A percentile compares a stretch with the other conserved stretches of the same genome.
Evolutionary conservation across 441 rosid genomes (phyloP).

Genomic region (Brassica hybrid): DNA sequence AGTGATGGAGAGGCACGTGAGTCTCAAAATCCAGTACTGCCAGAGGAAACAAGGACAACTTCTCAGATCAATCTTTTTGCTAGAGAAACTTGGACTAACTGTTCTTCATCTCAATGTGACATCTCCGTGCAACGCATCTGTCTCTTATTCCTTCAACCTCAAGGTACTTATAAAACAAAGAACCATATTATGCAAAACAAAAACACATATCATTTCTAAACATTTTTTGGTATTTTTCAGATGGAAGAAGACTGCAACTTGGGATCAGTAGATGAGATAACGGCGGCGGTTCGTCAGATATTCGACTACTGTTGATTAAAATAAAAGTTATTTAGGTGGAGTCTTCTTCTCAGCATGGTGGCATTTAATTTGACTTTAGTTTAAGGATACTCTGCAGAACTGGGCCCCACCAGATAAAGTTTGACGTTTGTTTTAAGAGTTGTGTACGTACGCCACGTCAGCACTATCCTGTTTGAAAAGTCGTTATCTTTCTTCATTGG

Average conservation of each 20-base stretch:
- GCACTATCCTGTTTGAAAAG: no score
- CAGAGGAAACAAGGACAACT: constrained; percentile 71
- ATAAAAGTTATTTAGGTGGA: no score
- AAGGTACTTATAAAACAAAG: constrained; percentile 82
- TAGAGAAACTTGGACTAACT: constrained; percentile 74
- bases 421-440: background rate
- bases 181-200: no score
- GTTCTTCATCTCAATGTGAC: constrained; percentile 87
- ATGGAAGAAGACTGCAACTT: constrained; percentile 59
- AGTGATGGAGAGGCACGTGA: constrained; percentile 71
- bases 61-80: constrained; percentile 65
- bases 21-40: constrained; percentile 63
- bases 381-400: background rate
- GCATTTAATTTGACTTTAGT: no score
- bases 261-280: constrained; percentile 73
- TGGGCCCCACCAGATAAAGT: background rate
- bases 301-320: constrained; percentile 45
- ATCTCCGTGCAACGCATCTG: constrained; percentile 48
- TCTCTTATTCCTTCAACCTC: constrained; percentile 83
- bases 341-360: no score
- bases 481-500: background rate
- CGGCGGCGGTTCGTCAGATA: constrained; percentile 68
- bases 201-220: no score
- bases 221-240: constrained; percentile 45
- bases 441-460: no score